phyloP scores from a whole-genome alignment of 352 stramenopile species.

The Globisporangium mamillatum region DNA sequence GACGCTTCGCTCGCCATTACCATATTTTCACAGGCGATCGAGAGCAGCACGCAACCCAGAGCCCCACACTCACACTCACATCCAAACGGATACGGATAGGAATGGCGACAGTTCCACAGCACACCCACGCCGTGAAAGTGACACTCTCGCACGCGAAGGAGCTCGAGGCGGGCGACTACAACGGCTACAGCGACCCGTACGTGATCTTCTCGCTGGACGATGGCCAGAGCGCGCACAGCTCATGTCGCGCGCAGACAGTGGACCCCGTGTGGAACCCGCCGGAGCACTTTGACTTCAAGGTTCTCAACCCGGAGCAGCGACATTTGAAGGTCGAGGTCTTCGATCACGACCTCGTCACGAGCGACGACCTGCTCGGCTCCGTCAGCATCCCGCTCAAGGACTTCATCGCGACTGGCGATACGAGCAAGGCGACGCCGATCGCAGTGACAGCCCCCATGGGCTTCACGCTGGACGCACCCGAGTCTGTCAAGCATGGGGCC shows the following conservation, averaged over 20 bases:
- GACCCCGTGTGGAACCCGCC: constrained; percentile 29
- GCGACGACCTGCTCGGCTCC: constrained; percentile 27
- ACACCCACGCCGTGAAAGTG: constrained; percentile 20
- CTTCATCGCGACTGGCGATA: background rate
- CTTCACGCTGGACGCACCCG: constrained; percentile 23
- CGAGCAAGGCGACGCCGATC: background rate
- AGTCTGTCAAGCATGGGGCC: constrained; percentile 10
- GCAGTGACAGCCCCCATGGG: background rate
- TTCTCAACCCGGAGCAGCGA: constrained; percentile 17
- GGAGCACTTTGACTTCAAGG: constrained; percentile 36
- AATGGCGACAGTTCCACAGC: background rate
- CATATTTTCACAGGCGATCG: background rate
- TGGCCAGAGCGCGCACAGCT: constrained; percentile 23
- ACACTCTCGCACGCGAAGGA: constrained; percentile 30
- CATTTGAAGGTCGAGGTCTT: constrained; percentile 26
- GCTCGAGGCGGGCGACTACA: constrained; percentile 26
- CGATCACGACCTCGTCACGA: constrained; percentile 27
- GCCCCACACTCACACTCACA: background rate
- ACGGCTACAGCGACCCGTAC: constrained; percentile 37
- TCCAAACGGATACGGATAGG: background rate
- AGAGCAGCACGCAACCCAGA: background rate
- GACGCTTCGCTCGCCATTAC: background rate
- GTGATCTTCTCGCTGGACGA: constrained; percentile 24
- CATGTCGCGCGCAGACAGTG: constrained; percentile 21
- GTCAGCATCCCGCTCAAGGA: constrained; percentile 24